Conservation (phyloP, 1,284 basidiomycete genomes). For the Trichosporon inkin region DNA sequence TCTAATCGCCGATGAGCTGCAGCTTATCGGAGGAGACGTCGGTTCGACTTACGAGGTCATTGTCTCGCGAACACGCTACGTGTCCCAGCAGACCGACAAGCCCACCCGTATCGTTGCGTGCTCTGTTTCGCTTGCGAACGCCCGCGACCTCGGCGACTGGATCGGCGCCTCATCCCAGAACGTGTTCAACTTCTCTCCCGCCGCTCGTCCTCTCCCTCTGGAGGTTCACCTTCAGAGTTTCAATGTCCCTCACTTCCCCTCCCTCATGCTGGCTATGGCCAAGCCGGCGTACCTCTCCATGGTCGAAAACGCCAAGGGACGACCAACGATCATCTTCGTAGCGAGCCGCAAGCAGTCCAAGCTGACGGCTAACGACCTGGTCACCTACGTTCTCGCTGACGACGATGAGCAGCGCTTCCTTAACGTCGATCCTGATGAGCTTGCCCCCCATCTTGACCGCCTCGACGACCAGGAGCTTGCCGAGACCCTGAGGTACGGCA, state of each 20-base stretch:
- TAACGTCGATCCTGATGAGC: slow-evolving; percentile 76
- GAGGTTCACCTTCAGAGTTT: slow-evolving; percentile 97
- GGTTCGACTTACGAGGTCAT: slow-evolving; percentile 96
- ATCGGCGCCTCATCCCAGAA: slow-evolving; percentile 88
- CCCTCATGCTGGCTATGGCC: slow-evolving; percentile 98
- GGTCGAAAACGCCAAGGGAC: slow-evolving; percentile 76
- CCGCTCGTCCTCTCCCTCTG: slow-evolving; percentile 90
- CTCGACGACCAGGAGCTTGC: slow-evolving; percentile 71
- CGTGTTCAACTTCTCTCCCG: slow-evolving; percentile 96
- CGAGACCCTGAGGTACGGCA: slow-evolving; percentile 81
- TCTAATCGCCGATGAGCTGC: slow-evolving; percentile 91
- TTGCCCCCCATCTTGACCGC: slow-evolving; percentile 84
- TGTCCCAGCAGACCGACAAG: slow-evolving; percentile 88
- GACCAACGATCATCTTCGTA: slow-evolving; percentile 89
- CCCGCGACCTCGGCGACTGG: slow-evolving; percentile 94
- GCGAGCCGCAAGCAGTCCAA: slow-evolving; percentile 91
- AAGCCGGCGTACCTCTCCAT: slow-evolving; percentile 96
- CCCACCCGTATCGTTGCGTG: slow-evolving; percentile 91
- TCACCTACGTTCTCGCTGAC: slow-evolving; percentile 85
- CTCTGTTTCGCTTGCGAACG: slow-evolving; percentile 92
- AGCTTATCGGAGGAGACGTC: slow-evolving; percentile 85
- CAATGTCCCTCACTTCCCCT: slow-evolving; percentile 93
- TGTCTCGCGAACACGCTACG: slow-evolving; percentile 88
- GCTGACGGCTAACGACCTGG: slow-evolving; percentile 84
- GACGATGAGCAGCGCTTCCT: slow-evolving; percentile 81